Conservation (phyloP, 257 asterid species). For the Nicotiana attenuata region DNA sequence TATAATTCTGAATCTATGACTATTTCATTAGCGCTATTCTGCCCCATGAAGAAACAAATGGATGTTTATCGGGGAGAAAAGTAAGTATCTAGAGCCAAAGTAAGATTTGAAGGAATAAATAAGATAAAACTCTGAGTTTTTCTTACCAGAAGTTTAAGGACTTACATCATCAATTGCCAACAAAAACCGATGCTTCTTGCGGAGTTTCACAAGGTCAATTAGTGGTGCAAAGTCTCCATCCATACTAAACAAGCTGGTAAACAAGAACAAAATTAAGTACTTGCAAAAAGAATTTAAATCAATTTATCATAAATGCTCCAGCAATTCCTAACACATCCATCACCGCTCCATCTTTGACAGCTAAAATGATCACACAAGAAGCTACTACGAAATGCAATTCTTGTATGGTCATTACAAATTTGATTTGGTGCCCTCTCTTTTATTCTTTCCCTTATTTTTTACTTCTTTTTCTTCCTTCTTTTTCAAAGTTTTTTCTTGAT, state of each 20-base stretch:
- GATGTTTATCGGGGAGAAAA: neutral
- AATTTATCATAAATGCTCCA: neutral
- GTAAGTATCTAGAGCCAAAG: neutral
- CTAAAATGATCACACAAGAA: neutral
- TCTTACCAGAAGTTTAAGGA: conserved; percentile 11
- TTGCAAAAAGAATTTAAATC: neutral
- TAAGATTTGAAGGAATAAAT: neutral
- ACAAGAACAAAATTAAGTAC: conserved; percentile 12
- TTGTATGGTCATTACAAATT: neutral
- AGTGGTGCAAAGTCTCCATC: conserved; percentile 98
- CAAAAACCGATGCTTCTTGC: conserved; percentile 87
- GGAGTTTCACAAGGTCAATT: conserved; percentile 75
- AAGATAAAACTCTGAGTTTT: neutral
- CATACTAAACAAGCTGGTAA: conserved; percentile 90
- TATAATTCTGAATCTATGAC: neutral
- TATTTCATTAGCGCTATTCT: neutral
- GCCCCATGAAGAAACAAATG: neutral
- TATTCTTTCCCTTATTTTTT: neutral
- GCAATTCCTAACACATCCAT: neutral
- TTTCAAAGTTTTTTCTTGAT: neutral
- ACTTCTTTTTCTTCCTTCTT: neutral
- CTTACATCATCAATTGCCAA: conserved; percentile 95
- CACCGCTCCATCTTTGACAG: neutral
- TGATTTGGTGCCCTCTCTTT: neutral
- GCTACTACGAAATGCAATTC: neutral